Evolutionary conservation across 345 rosid genomes (phyloP).

Genomic region (Combretum micranthum): DNA sequence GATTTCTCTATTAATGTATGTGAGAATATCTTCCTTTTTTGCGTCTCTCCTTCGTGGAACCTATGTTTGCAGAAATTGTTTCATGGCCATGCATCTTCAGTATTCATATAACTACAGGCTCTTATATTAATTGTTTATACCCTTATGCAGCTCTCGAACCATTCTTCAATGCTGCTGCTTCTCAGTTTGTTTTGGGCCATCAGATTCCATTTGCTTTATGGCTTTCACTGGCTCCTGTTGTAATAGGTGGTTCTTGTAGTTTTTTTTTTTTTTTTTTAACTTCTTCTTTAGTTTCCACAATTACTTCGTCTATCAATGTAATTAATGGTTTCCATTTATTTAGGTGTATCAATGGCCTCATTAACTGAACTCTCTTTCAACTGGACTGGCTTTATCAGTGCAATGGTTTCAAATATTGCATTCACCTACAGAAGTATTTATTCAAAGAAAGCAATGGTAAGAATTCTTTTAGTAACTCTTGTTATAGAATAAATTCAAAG

Average conservation of each 20-base stretch:
- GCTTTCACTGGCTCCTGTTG: constrained; percentile 60
- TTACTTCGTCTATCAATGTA: neutral
- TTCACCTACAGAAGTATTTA: constrained; percentile 93
- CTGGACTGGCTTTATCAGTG: constrained; percentile 94
- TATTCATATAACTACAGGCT: neutral
- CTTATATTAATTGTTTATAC: no score
- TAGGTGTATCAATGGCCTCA: constrained; percentile 92
- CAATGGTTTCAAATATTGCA: constrained; percentile 92
- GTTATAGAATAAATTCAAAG: no score
- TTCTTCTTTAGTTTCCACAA: no score
- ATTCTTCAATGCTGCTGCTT: constrained; percentile 58
- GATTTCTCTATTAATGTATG: no score
- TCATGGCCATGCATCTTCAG: neutral
- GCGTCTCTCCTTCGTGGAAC: neutral
- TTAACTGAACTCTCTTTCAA: constrained; percentile 93
- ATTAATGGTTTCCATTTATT: neutral
- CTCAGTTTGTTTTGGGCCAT: constrained; percentile 80
- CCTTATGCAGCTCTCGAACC: constrained; percentile 79
- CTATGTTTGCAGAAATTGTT: neutral
- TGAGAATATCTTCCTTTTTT: no score
- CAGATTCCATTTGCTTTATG: constrained; percentile 59
- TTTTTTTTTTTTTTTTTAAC: no score
- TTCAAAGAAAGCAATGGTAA: constrained; percentile 98
- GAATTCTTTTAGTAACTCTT: no score
- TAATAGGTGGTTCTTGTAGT: constrained; percentile 15